A percentile compares a stretch with the other conserved stretches of the same genome.
Conservation (phyloP, 2,329 filamentous ascomycete species). For the Talaromyces sp. region DNA sequence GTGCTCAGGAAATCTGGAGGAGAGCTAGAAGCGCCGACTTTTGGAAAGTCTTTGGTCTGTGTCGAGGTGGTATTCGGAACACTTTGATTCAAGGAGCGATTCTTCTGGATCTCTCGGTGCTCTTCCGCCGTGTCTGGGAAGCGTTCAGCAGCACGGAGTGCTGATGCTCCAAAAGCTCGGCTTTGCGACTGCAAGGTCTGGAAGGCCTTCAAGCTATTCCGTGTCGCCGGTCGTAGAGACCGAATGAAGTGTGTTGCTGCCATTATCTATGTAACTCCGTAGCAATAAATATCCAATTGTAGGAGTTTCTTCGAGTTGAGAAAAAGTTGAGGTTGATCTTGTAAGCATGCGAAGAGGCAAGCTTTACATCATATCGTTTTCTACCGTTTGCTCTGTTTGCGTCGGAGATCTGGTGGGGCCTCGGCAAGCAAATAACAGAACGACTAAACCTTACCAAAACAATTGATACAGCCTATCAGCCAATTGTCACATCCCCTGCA, state of each 20-base stretch:
- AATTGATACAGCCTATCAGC: not conserved
- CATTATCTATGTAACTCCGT: conserved; percentile 9
- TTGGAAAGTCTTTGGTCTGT: conserved; percentile 61
- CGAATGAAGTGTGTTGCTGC: conserved; percentile 8
- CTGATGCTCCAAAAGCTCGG: conserved; percentile 14
- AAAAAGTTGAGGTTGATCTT: not conserved
- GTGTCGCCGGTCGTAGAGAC: conserved; percentile 1
- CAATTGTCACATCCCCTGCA: no score
- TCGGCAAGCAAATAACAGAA: conserved; percentile 8
- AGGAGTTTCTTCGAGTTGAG: not conserved
- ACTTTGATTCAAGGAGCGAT: conserved; percentile 59
- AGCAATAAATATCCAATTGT: not conserved
- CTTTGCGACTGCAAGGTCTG: conserved; percentile 9
- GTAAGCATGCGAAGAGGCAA: conserved; percentile 5
- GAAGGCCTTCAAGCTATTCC: conserved; percentile 1
- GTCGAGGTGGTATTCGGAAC: conserved; percentile 64
- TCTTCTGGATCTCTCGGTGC: conserved; percentile 55
- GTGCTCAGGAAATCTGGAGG: conserved; percentile 61
- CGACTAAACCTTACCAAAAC: not conserved
- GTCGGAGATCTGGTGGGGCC: not conserved
- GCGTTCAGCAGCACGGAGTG: conserved; percentile 9
- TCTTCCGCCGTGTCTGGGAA: conserved; percentile 43
- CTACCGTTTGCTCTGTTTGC: conserved; percentile 18
- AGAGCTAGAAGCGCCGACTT: conserved; percentile 53
- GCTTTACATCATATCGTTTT: conserved; percentile 19